Evolutionary conservation across 2,329 filamentous ascomycete species (phyloP).

Genomic region (Fusarium chaquense): DNA sequence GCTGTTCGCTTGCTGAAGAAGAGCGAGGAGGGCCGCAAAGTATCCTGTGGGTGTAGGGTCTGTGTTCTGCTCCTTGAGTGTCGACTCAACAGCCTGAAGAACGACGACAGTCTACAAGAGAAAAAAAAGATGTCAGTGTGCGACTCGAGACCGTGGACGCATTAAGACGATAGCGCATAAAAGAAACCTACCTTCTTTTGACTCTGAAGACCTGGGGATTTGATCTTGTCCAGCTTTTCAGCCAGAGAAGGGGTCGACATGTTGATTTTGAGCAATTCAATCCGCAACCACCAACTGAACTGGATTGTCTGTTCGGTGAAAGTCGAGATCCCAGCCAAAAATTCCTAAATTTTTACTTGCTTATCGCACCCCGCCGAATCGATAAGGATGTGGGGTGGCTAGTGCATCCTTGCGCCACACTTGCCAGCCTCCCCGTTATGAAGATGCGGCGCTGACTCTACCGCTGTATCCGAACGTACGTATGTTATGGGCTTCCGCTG

Average conservation of each 20-base stretch:
- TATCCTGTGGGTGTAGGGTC: slow-evolving; percentile 89
- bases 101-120: slow-evolving; percentile 79
- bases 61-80: slow-evolving; percentile 87
- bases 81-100: slow-evolving; percentile 91
- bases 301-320: slow-evolving; percentile 50
- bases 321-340: slow-evolving; percentile 42
- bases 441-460: slow-evolving; percentile 38
- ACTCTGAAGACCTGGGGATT: slow-evolving; percentile 94
- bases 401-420: slow-evolving; percentile 30
- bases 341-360: slow-evolving; percentile 49
- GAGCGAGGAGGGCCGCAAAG: slow-evolving; percentile 92
- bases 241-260: slow-evolving; percentile 70
- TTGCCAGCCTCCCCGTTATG: slow-evolving; percentile 37
- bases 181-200: slow-evolving; percentile 82
- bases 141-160: slow-evolving; percentile 17
- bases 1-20: slow-evolving; percentile 82
- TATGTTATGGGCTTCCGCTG: slow-evolving; percentile 33
- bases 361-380: slow-evolving; percentile 48
- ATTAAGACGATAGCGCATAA: background rate
- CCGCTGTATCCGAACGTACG: slow-evolving; percentile 48
- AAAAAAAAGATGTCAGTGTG: slow-evolving; percentile 23
- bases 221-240: slow-evolving; percentile 97
- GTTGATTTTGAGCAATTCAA: slow-evolving; percentile 48
- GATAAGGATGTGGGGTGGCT: slow-evolving; percentile 43
- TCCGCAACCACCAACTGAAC: slow-evolving; percentile 44